Evolutionary conservation across 805 yeast species (phyloP), one percentile per base, ranked within the genome.

Genomic region (Blastobotrys terrestris): DNA sequence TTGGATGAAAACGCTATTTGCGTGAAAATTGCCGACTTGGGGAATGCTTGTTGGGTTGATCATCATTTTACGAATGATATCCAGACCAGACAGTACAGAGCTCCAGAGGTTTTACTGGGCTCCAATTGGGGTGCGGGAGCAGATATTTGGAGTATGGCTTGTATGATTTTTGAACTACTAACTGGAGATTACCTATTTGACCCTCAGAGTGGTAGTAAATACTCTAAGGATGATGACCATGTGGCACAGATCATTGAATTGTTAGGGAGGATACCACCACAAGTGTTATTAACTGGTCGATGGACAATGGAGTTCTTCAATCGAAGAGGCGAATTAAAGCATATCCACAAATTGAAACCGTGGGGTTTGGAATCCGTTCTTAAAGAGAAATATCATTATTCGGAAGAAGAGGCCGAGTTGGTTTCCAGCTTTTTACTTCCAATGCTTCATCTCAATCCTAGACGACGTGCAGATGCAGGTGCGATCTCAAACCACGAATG

Each of bases 171-270:
- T 70, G 99, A 94, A 71, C 75, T 94, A 20, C 69, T 92, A 44
- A 92, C 99, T 0, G 98, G 98, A 2, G 98, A 92, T 68, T 91
- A 91, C 63, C 69, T 94, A 48, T 94, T 92, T 67, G 97, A 92
- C 67, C 99, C 99, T 3, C 79, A 82, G 50, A 60, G 60, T 39
- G 73, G 73, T 35, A 46, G 60, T 41, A 74, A 85, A 3, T 92
- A 88, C 69, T 67, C 83, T 48, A 91, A 91, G 63, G 96, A 91
- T 67, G 97, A 92, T 64, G 99, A 94, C 67, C 99, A 94, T 67
- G 77, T 94, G 61, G 98, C 98, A 0, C 98, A 94, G 67, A 88
- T 94, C 13, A 83, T 94, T 39, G 98, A 92, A 67, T 73, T 87
- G 15, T 65, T 87, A 50, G 92, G 95, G 0, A 76, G 78, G 31